Percentiles rank a stretch among this genome's conserved stretches.
Evolutionary conservation across 495 filamentous ascomycete species (phyloP).

Genomic region (Penicillium riverlandense): DNA sequence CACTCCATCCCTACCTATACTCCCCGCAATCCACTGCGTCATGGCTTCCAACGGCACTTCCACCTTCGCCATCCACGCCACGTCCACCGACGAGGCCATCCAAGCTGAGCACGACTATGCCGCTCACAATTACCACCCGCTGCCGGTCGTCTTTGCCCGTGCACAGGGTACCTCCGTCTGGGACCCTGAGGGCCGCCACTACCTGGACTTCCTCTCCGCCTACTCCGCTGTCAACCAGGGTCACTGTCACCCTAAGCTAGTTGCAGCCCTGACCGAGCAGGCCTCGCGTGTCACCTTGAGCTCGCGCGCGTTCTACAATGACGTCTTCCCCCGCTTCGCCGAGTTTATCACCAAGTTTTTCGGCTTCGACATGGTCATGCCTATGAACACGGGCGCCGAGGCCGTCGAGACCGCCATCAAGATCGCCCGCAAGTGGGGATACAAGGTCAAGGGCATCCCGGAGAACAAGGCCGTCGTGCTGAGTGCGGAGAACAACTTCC

Average conservation of each 20-base stretch:
- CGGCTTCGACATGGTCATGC: conserved; percentile 97
- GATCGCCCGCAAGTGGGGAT: conserved; percentile 97
- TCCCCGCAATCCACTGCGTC: conserved; percentile 13
- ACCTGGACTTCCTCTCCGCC: conserved; percentile 95
- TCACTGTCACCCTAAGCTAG: conserved; percentile 93
- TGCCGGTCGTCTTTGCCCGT: conserved; percentile 83
- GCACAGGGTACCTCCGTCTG: conserved; percentile 82
- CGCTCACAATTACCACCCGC: conserved; percentile 97
- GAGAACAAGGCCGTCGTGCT: conserved; percentile 79
- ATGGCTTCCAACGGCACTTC: conserved; percentile 31
- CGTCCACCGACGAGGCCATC: conserved; percentile 75
- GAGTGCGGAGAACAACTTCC: conserved; percentile 86
- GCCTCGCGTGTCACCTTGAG: conserved; percentile 86
- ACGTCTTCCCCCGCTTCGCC: conserved; percentile 95
- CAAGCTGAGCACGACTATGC: conserved; percentile 74
- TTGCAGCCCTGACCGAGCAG: conserved; percentile 84
- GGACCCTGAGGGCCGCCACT: conserved; percentile 96
- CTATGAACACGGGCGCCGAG: conserved; percentile 98
- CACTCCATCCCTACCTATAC: background rate
- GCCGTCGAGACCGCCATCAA: conserved; percentile 98
- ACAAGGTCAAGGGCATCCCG: conserved; percentile 90
- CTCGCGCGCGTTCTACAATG: conserved; percentile 96
- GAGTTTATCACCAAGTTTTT: conserved; percentile 84
- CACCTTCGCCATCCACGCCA: conserved; percentile 61
- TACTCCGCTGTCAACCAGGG: conserved; percentile 99